A percentile compares a stretch with the other conserved stretches of the same genome.
Conservation (phyloP, 2,329 filamentous ascomycete species). For the Aspergillus sp. region DNA sequence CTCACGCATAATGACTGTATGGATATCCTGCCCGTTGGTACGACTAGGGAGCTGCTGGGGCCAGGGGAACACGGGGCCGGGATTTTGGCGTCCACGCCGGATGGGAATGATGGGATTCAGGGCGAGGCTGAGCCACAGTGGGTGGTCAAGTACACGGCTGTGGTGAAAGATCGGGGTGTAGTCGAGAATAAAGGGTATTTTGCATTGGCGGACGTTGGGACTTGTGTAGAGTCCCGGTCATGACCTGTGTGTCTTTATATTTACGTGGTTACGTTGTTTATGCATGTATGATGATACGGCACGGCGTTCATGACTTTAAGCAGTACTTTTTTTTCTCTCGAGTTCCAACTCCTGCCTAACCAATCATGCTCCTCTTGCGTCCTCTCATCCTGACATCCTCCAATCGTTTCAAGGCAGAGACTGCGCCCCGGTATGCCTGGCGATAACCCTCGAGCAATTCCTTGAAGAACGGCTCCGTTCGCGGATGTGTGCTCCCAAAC, state of each 20-base stretch:
- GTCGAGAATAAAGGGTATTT: constrained; percentile 99
- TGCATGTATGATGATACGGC: constrained; percentile 6
- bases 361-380: constrained; percentile 93
- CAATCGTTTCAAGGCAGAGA: constrained; percentile 66
- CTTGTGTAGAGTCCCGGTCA: constrained; percentile 30
- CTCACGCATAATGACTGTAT: constrained; percentile 91
- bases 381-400: constrained; percentile 92
- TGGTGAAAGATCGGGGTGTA: constrained; percentile 85
- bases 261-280: neutral
- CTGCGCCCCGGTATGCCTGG: constrained; percentile 65
- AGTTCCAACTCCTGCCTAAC: constrained; percentile 41
- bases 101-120: constrained; percentile 49
- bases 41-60: constrained; percentile 73
- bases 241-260: constrained; percentile 11
- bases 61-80: constrained; percentile 63
- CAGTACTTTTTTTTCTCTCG: neutral
- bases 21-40: constrained; percentile 79
- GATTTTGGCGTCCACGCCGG: constrained; percentile 57
- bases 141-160: constrained; percentile 96
- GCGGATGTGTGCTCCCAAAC: constrained; percentile 89
- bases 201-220: constrained; percentile 65
- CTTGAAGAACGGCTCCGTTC: constrained; percentile 66
- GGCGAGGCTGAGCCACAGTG: constrained; percentile 81
- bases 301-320: constrained; percentile 14
- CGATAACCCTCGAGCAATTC: constrained; percentile 68